Base-by-base conservation (phyloP, 2,329 filamentous ascomycete species). In the Zymoseptoria pseudotritici region DNA sequence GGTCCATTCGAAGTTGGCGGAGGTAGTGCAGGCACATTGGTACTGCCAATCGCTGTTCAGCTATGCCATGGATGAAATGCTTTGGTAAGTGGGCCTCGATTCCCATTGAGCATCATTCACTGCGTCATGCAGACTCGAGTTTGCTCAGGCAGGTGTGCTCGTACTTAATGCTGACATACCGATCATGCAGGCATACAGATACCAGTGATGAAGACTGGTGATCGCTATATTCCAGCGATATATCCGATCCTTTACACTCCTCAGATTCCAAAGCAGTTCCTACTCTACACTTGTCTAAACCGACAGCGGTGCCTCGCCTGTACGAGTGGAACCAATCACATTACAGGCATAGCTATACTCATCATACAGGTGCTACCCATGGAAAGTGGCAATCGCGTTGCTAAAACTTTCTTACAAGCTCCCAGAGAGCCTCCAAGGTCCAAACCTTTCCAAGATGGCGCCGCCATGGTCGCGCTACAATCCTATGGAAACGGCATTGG, bases 191-290 rank as follows among this genome's bases (percentile, higher is more conserved):
- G 36, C 66, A 71, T 61, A 72, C 70, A 5, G 70, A 72, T 57
- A 72, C 70, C 26, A 69, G 65, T 56, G 69, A 70, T 55, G 70
- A 72, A 58, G 70, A 71, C 51, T 71, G 63, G 74, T 75, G 61
- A 66, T 13, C n/a, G 51, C 21, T 60, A 21, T 46, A 19, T 10
- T 46, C 54, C 17, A 21, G 22, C 20, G 19, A 21, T 24, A 19
- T n/a, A 6, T 11, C 20, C 50, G 11, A 52, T 21, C 9, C 5
- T 11, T 50, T 50, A 21, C 46, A n/a, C 46, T 21, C 46, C 46
- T 50, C 46, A 11, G 46, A 50, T n/a, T 50, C 17, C 17, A 21
- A 9, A 9, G 46, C 17, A 50, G 6, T 29, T 2, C 46, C 46
- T 50, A 8, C 20, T 50, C 46, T 24, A 24, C 22, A 52, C 9